phyloP scores from a whole-genome alignment of 2,329 filamentous ascomycete species.

The Diaporthe citriasiana region DNA sequence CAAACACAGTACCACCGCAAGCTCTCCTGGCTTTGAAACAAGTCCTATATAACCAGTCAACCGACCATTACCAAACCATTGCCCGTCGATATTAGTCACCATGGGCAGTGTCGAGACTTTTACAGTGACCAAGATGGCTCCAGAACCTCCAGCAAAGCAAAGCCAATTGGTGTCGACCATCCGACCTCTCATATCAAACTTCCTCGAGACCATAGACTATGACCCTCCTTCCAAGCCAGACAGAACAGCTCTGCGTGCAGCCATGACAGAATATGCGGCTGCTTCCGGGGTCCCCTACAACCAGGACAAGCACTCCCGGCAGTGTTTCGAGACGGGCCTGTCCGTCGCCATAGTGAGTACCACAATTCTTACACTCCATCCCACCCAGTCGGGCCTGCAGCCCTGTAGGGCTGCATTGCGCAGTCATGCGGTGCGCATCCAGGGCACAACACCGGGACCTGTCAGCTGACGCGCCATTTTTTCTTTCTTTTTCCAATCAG shows the following conservation, averaged over 20 bases:
- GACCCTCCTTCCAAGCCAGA: constrained; percentile 7
- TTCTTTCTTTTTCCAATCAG: constrained; percentile 24
- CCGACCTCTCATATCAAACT: constrained; percentile 28
- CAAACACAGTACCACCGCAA: neutral
- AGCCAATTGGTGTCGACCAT: constrained; percentile 2
- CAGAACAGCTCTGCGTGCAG: constrained; percentile 9
- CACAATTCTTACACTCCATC: constrained; percentile 29
- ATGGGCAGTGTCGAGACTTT: constrained; percentile 3
- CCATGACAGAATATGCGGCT: constrained; percentile 31
- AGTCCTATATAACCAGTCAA: neutral
- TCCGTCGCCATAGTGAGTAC: constrained; percentile 30
- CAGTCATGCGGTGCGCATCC: neutral
- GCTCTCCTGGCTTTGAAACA: neutral
- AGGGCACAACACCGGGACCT: neutral
- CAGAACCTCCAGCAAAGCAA: neutral
- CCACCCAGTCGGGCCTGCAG: constrained; percentile 6
- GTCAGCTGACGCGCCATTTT: constrained; percentile 25
- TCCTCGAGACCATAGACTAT: constrained; percentile 30
- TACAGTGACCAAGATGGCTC: neutral
- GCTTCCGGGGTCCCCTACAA: constrained; percentile 25
- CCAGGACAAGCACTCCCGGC: constrained; percentile 28
- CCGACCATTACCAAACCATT: neutral
- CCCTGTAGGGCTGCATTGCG: constrained; percentile 30
- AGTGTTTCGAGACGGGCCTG: constrained; percentile 31
- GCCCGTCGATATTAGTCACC: neutral